These are phyloP conservation scores for Lophium mytilinum DNA, from an alignment of 495 filamentous ascomycete species.

Conservation along the genomic window DNA sequence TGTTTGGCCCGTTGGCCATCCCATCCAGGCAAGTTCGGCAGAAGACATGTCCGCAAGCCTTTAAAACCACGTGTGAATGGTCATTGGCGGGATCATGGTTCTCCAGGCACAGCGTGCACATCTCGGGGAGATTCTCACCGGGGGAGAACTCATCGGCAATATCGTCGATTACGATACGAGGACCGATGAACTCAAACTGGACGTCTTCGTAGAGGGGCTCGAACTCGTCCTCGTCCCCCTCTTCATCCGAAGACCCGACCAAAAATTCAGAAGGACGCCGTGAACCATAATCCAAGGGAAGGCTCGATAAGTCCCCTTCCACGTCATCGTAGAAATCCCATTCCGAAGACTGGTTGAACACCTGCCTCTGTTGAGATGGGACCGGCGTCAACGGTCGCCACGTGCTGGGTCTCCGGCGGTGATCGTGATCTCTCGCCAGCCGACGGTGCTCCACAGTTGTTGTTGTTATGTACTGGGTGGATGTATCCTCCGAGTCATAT, in stretches of 20 bases:
- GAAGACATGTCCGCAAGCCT: background rate
- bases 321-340: too few relatives aligned
- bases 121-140: background rate
- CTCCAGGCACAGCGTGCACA: background rate
- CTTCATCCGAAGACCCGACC: background rate
- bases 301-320: too few relatives aligned
- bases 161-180: background rate
- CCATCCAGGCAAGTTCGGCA: background rate
- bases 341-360: too few relatives aligned
- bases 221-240: background rate
- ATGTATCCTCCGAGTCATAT: too few relatives aligned
- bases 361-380: too few relatives aligned
- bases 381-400: too few relatives aligned
- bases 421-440: too few relatives aligned
- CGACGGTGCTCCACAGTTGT: too few relatives aligned
- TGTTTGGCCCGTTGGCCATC: background rate
- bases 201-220: background rate
- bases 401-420: too few relatives aligned
- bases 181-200: background rate
- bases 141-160: background rate
- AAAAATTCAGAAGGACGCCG: too few relatives aligned
- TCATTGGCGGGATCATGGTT: background rate
- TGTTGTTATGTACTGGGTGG: too few relatives aligned
- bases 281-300: too few relatives aligned
- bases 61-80: background rate